Conservation (phyloP, 371 early-diverging fungal species). For the Mortierella sp. region DNA sequence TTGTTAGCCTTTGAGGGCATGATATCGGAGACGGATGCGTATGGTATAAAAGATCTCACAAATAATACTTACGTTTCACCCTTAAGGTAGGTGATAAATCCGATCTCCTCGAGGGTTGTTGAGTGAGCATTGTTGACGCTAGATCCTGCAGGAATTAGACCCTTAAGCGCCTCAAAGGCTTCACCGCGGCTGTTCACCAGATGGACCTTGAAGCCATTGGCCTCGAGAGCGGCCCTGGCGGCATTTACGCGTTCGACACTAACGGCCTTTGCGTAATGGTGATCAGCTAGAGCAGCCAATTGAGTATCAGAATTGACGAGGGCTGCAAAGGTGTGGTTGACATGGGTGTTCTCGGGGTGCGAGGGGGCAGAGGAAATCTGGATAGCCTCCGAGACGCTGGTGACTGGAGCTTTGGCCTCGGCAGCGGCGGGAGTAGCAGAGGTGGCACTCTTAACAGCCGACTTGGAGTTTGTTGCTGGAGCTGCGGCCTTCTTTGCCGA, state of each 20-base stretch:
- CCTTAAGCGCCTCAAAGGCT: slow-evolving; percentile 57
- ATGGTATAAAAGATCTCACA: not conserved
- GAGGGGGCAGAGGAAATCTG: slow-evolving; percentile 5
- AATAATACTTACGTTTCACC: slow-evolving; percentile 39
- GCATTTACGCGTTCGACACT: slow-evolving; percentile 37
- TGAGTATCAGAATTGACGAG: slow-evolving; percentile 51
- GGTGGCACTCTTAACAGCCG: too few relatives aligned
- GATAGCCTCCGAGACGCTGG: slow-evolving; percentile 1
- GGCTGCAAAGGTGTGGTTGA: slow-evolving; percentile 54
- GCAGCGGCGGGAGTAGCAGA: slow-evolving; percentile 9
- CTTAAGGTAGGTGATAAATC: slow-evolving; percentile 59
- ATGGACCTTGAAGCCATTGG: slow-evolving; percentile 52
- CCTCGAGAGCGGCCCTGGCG: slow-evolving; percentile 56
- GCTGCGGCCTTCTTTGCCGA: slow-evolving; percentile 16
- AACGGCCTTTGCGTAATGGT: slow-evolving; percentile 42
- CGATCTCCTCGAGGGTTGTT: slow-evolving; percentile 59
- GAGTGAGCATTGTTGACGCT: slow-evolving; percentile 59
- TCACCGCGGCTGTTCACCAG: slow-evolving; percentile 42
- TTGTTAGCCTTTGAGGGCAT: not conserved
- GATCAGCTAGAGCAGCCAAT: slow-evolving; percentile 47
- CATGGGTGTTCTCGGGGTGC: slow-evolving; percentile 52
- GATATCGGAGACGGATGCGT: not conserved
- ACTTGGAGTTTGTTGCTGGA: not conserved
- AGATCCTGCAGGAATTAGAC: slow-evolving; percentile 52
- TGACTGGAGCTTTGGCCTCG: slow-evolving; percentile 5